Evolutionary conservation across 2,329 filamentous ascomycete species (phyloP), one percentile per base, ranked within the genome.

Genomic region (Epichloe baconii): DNA sequence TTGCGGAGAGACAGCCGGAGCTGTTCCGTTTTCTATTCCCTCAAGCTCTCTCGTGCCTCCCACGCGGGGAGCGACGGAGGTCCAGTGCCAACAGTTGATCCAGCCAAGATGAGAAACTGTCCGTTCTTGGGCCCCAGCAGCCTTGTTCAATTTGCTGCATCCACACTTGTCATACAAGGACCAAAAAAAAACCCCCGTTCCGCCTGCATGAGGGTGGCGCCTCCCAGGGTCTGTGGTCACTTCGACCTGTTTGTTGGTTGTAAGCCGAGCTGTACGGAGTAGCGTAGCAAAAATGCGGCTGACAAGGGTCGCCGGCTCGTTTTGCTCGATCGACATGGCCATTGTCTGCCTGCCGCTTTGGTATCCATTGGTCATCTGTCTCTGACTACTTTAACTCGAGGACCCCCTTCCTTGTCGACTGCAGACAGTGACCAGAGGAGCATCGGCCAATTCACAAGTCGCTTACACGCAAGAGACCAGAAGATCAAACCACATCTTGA

Each of bases 301-400:
- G 21, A 40, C 47, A 34, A 49, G 50, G 45, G 46, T 49, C 47
- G 38, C 37, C 21, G n/a, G 19, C 17, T 26, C 38, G 5, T 44
- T 15, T 47, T 44, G 35, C 43, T 48, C 53, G 51, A 52, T 48
- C 44, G 51, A 52, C 49, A 53, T 51, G 51, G 48, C 40, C 47
- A 52, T 55, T 52, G 53, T 57, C 47, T 47, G 43, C 53, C 47
- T 47, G 43, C 53, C 54, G 38, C 44, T 45, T 52, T 50, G 46
- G 49, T 26, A 49, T 51, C 50, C 52, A 47, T 37, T 44, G 44
- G 23, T 36, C 31, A 44, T 48, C 23, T 36, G 44, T 51, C 49
- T 46, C 54, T 21, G 26, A 52, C 51, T 54, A 52, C 44, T 53
- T 48, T 45, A 43, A 50, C 15, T 37, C 48, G 41, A 21, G 50